These are phyloP conservation scores for Quercus robur DNA, from an alignment of 306 rosid genomes.

Conservation along the genomic window DNA sequence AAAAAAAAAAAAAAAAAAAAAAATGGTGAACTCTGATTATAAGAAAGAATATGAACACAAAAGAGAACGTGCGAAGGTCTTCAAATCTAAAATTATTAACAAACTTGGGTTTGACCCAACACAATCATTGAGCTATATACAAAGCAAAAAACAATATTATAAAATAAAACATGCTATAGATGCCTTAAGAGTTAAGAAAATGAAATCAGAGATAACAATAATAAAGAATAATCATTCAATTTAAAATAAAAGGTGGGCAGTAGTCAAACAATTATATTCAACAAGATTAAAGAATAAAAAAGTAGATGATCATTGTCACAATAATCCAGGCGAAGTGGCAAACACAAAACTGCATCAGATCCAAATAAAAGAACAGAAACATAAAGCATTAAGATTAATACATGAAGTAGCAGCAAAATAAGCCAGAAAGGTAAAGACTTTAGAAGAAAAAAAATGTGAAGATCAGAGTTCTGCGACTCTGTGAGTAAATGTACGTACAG, in stretches of 20 bases:
- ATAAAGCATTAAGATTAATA: neutral
- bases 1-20: neutral
- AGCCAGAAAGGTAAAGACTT: neutral
- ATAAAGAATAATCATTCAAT: neutral
- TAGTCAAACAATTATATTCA: neutral
- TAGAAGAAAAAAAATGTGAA: too few relatives aligned
- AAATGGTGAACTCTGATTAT: neutral
- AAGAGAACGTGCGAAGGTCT: conserved; percentile 28
- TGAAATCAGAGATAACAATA: neutral
- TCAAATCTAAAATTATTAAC: neutral
- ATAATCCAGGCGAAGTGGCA: conserved; percentile 8
- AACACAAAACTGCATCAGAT: conserved; percentile 8
- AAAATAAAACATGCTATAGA: conserved; percentile 6
- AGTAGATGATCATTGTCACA: neutral
- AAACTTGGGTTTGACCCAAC: conserved; percentile 14
- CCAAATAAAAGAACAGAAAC: conserved; percentile 13
- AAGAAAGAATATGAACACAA: conserved; percentile 8
- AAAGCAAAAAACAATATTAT: conserved; percentile 21
- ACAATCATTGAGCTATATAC: conserved; percentile 3
- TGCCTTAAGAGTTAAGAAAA: conserved; percentile 1
- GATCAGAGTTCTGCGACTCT: neutral
- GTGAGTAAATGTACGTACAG: neutral
- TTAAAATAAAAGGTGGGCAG: conserved; percentile 11
- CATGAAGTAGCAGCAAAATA: too few relatives aligned
- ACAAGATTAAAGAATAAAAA: conserved; percentile 7